Percentiles rank a stretch among this genome's conserved stretches.
Evolutionary conservation across 306 rosid genomes (phyloP).

Genomic region (Quercus rubra): DNA sequence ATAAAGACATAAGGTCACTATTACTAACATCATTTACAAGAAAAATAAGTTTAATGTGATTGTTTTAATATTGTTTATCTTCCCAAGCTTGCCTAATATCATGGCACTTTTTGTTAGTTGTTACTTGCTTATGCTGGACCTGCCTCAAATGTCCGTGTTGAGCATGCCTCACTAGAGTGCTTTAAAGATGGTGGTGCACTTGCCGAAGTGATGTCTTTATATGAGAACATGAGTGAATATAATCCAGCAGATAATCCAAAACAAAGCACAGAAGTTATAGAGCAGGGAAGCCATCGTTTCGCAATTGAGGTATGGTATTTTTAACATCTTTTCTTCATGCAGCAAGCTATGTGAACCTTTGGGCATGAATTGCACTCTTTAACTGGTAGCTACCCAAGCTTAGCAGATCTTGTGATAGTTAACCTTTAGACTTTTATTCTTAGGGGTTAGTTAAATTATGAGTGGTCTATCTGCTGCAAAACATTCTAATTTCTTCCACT

Average conservation of each 20-base stretch:
- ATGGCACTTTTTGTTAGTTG: conserved; percentile 44
- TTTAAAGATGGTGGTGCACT: conserved; percentile 77
- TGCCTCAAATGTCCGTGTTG: conserved; percentile 78
- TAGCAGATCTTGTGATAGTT: conserved; percentile 6
- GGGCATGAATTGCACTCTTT: conserved; percentile 9
- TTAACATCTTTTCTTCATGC: not conserved
- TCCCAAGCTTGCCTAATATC: conserved; percentile 9
- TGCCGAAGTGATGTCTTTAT: conserved; percentile 72
- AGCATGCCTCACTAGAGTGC: conserved; percentile 64
- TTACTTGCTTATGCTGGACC: conserved; percentile 87
- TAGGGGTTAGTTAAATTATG: not conserved
- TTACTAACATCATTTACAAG: no score
- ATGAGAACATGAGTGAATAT: conserved; percentile 45
- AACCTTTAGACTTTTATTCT: not conserved
- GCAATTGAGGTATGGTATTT: conserved; percentile 54
- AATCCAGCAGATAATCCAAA: conserved; percentile 33
- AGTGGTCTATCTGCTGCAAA: not conserved
- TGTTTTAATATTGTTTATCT: not conserved
- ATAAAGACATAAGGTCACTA: no score
- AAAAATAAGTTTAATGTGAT: not conserved
- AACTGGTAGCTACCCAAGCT: not conserved
- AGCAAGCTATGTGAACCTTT: conserved; percentile 5
- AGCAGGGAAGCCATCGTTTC: conserved; percentile 32
- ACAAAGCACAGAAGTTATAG: conserved; percentile 31
- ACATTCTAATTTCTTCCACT: not conserved